Conservation (phyloP, 164 flowering plant genomes). For the Saururus chinensis region DNA sequence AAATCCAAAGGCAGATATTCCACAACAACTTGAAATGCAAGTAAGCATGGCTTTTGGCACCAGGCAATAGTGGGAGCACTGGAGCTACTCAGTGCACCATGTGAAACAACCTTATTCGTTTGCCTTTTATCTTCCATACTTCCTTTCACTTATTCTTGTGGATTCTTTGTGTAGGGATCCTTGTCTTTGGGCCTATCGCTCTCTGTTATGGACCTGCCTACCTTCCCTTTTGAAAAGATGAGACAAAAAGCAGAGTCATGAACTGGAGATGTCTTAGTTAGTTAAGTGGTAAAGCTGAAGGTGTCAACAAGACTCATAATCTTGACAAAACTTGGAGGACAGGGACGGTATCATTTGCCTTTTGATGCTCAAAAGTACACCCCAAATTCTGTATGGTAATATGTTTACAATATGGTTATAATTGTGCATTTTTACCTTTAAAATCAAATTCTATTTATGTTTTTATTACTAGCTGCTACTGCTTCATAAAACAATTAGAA, state of each 20-base stretch:
- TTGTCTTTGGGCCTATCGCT: background rate
- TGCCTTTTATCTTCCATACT: background rate
- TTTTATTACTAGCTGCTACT: no score
- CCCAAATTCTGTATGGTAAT: no score
- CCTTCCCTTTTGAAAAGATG: no score
- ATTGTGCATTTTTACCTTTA: background rate
- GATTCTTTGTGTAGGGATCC: background rate
- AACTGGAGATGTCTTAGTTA: background rate
- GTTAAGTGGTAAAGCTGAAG: background rate
- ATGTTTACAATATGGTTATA: no score
- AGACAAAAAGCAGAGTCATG: no score
- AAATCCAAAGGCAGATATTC: background rate
- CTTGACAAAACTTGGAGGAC: no score
- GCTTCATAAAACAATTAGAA: no score
- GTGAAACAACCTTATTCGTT: slow-evolving; percentile 7
- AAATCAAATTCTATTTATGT: no score
- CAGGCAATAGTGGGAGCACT: background rate
- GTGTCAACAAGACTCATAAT: slow-evolving; percentile 7
- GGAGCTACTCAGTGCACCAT: slow-evolving; percentile 3
- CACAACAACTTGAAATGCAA: slow-evolving; percentile 13
- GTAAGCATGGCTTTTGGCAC: slow-evolving; percentile 10
- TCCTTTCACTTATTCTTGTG: background rate
- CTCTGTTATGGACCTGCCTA: no score
- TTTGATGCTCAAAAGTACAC: no score
- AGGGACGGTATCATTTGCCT: no score